Evolutionary conservation across 768 basidiomycete genomes (phyloP), one percentile per base, ranked within the genome.

Genomic region (Naganishia vishniacii): DNA sequence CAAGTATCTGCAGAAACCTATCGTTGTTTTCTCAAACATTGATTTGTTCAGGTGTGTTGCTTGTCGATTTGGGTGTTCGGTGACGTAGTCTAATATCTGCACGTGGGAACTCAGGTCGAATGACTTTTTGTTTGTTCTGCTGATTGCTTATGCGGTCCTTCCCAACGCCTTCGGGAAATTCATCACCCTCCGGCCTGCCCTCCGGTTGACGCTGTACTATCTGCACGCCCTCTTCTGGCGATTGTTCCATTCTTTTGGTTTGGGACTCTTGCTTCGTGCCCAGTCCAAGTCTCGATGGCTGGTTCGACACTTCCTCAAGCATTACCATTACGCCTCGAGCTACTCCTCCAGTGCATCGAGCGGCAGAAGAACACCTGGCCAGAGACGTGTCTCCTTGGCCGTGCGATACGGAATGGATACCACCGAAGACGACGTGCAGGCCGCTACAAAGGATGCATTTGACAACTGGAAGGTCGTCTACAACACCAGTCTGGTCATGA

Each of bases 401-500:
- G 62, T 34, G 11, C 16, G 40, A 29, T 44, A 46, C 16, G 53
- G 37, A 34, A 53, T 56, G 53, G 68, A 68, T 45, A 83, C 85
- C 9, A 80, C 81, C 48, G 81, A 84, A 64, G 85, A 88, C 61
- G 83, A 82, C 16, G 84, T 83, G 4, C 82, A 85, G 64, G 84
- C 85, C 48, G 93, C 94, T 0, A 84, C 92, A n/a, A 82, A 85
- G 41, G 95, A 99, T 73, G 91, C 94, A 0, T 99, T 97, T 70
- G 81, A 83, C 28, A 97, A 95, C 76, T 99, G 93, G 92, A 97
- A 97, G 78, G 82, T 82, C 4, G 81, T 90, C 28, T 98, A 93
- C 75, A 98, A 97, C 76, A 76, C 91, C 77, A 91, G 88, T 76
- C 81, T 93, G 82, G 87, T 86, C 76, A 95, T 97, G 92, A 93